A percentile compares a stretch with the other conserved stretches of the same genome.
These are phyloP conservation scores for Entrophospora sp. DNA, from an alignment of 192 early-diverging fungal species.

Conservation along the genomic window DNA sequence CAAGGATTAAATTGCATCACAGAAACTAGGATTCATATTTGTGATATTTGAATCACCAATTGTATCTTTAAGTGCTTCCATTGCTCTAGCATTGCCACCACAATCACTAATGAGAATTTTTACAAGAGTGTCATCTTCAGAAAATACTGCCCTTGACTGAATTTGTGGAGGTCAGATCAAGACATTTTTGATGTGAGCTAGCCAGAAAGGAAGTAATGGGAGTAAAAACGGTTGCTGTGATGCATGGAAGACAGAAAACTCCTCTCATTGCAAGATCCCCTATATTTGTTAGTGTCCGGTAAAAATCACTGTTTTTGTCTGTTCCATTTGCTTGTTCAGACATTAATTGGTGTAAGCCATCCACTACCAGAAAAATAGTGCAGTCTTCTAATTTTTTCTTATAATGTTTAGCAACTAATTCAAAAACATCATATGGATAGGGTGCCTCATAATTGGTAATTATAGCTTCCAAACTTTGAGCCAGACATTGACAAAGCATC, in stretches of 20 bases:
- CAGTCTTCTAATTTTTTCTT: slow-evolving; percentile 15
- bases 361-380: slow-evolving; percentile 26
- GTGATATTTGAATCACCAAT: slow-evolving; percentile 18
- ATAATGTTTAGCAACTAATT: slow-evolving; percentile 12
- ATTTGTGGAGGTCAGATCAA: slow-evolving; percentile 24
- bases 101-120: slow-evolving; percentile 28
- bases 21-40: slow-evolving; percentile 13
- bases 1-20: too few relatives aligned
- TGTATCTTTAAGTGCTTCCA: slow-evolving; percentile 20
- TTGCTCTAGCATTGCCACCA: slow-evolving; percentile 30
- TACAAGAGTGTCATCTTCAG: too few relatives aligned
- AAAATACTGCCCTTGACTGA: too few relatives aligned
- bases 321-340: slow-evolving; percentile 1
- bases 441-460: slow-evolving; percentile 19
- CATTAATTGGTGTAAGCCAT: slow-evolving; percentile 27
- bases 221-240: slow-evolving; percentile 19
- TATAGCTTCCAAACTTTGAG: slow-evolving; percentile 11
- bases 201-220: slow-evolving; percentile 21
- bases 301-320: slow-evolving; percentile 20
- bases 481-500: slow-evolving; percentile 27
- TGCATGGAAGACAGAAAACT: slow-evolving; percentile 22
- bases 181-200: slow-evolving; percentile 14
- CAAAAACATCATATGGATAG: slow-evolving; percentile 18
- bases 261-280: slow-evolving; percentile 20
- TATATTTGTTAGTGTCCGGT: slow-evolving; percentile 21